phyloP scores from a whole-genome alignment of 2,329 filamentous ascomycete species.

The Fusarium protoensiforme region DNA sequence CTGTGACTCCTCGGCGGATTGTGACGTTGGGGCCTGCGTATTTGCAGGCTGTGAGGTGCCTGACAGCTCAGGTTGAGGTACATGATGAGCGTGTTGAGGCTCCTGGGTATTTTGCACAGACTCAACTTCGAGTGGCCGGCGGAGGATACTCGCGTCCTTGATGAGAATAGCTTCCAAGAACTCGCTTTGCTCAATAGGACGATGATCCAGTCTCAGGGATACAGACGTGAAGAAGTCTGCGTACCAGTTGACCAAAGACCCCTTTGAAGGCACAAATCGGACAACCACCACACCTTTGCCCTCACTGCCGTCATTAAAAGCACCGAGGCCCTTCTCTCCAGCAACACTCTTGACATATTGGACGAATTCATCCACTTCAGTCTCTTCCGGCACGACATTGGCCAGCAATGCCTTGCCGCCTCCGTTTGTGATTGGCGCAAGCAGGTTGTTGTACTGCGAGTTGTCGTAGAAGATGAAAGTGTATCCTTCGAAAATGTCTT shows the following conservation, averaged over 20 bases:
- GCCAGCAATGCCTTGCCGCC: constrained; percentile 83
- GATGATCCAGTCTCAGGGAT: constrained; percentile 79
- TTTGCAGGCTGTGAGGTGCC: constrained; percentile 8
- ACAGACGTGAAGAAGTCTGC: constrained; percentile 75
- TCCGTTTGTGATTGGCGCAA: constrained; percentile 80
- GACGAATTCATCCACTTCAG: constrained; percentile 79
- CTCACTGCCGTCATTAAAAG: constrained; percentile 71
- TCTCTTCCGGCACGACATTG: constrained; percentile 69
- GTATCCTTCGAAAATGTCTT: constrained; percentile 84
- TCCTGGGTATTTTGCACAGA: constrained; percentile 39
- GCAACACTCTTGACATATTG: constrained; percentile 79
- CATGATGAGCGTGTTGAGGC: not conserved
- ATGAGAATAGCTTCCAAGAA: constrained; percentile 90
- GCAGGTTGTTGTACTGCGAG: constrained; percentile 79
- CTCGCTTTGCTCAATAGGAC: constrained; percentile 88
- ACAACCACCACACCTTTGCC: constrained; percentile 83
- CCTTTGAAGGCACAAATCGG: constrained; percentile 71
- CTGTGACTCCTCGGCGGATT: constrained; percentile 38
- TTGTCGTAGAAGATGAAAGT: constrained; percentile 88
- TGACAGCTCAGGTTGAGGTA: constrained; percentile 1
- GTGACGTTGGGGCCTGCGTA: constrained; percentile 14
- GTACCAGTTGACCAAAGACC: constrained; percentile 72
- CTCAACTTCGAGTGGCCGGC: constrained; percentile 71
- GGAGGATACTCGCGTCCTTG: constrained; percentile 79
- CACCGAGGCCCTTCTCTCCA: constrained; percentile 76